Evolutionary conservation across 257 asterid genomes (phyloP), one percentile per base, ranked within the genome.

Genomic region (Lavandula angustifolia): DNA sequence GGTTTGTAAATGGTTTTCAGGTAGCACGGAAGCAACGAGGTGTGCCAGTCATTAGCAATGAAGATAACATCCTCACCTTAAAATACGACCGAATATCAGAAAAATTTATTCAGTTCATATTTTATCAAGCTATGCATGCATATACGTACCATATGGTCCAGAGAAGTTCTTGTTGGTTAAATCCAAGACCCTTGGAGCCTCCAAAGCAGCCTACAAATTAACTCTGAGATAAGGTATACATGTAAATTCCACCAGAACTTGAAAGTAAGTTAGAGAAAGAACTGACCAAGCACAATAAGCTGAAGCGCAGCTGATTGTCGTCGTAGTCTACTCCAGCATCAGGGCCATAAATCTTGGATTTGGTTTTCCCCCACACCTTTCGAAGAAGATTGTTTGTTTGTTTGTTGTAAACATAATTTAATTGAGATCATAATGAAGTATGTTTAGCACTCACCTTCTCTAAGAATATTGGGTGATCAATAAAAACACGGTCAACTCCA

Each of bases 21-120:
- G 83, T 87, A 94, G 85, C 99, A 87, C 0, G 99, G 96, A 64
- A 94, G 91, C 73, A 83, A 80, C 69, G 96, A 88, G 27, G 94
- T 84, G 80, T 94, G 99, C 97, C 99, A 94, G 68, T 94, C 99
- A 53, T 94, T 94, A 42, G 97, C 97, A 56, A 94, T 55, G 74
- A 92, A 89, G 80, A 87, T 69, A 75, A 87, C 92, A 76, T 92
- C 91, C 74, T 92, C 99, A 9, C 99, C 99, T 90, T 8, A 40
- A 54, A 72, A 34, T 13, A 65, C 68, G 9, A 54, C 18, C 11
- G 13, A 64, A 12, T 64, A 47, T 58, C 47, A 70, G 4, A 37
- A 63, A 47, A 37, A 10, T 6, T 9, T 27, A 18, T 33, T 50
- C 32, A n/a, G n/a, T n/a, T n/a, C n/a, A n/a, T n/a, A n/a, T n/a